Percentiles rank a stretch among this genome's conserved stretches.
Conservation (phyloP, 441 rosid species). For the Metrosideros polymorpha region DNA sequence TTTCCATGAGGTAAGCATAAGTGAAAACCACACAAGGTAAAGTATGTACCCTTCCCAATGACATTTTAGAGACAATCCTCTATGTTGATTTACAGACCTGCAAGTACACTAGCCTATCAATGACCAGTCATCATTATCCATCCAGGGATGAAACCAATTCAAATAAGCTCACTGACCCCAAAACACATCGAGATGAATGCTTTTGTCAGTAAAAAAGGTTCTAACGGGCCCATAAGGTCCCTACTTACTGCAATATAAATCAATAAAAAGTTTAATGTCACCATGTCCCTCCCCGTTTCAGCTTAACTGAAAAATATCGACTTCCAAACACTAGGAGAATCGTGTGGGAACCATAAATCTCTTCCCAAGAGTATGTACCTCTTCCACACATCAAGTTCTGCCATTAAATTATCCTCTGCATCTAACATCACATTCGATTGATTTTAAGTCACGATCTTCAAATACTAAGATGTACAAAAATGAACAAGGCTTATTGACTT, state of each 20-base stretch:
- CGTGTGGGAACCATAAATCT: not conserved
- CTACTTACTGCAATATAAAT: not conserved
- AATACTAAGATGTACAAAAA: not conserved
- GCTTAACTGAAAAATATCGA: not conserved
- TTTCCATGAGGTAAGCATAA: not conserved
- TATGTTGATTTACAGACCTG: not conserved
- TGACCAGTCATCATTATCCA: not conserved
- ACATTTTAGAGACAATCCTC: not conserved
- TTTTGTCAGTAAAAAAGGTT: not conserved
- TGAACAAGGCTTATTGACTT: not conserved
- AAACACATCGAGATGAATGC: not conserved
- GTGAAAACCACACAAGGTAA: not conserved
- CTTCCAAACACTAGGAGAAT: not conserved
- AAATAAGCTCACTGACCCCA: not conserved
- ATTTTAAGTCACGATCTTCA: not conserved
- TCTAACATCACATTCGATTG: not conserved
- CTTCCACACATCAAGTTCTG: not conserved
- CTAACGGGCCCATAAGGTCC: not conserved
- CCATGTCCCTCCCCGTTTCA: not conserved
- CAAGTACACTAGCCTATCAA: not conserved
- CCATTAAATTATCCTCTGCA: not conserved
- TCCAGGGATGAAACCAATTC: not conserved
- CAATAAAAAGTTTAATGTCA: not conserved
- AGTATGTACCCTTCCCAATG: not conserved
- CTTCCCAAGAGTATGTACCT: not conserved